A percentile compares a stretch with the other conserved stretches of the same genome.
Conservation (phyloP, 164 flowering plant genomes). For the Chimonanthus salicifolius region DNA sequence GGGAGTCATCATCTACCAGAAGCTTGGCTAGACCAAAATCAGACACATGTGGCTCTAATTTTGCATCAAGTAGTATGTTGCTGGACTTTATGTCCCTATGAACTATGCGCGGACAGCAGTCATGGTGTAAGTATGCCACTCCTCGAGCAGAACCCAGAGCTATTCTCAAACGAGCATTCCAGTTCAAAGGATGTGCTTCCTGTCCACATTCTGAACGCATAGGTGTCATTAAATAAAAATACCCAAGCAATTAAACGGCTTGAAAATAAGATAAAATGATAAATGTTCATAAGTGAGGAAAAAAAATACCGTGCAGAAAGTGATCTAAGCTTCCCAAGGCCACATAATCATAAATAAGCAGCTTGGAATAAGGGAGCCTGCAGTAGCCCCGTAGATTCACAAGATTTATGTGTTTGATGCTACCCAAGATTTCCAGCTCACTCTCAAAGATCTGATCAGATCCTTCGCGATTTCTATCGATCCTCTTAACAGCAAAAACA, state of each 20-base stretch:
- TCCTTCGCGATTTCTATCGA: slow-evolving; percentile 73
- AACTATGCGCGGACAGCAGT: slow-evolving; percentile 76
- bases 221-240: background rate
- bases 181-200: slow-evolving; percentile 39
- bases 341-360: slow-evolving; percentile 88
- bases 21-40: slow-evolving; percentile 99
- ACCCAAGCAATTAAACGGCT: background rate
- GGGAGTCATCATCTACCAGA: slow-evolving; percentile 84
- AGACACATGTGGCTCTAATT: slow-evolving; percentile 82
- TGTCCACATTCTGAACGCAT: slow-evolving; percentile 28
- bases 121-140: slow-evolving; percentile 88
- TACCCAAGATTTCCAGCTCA: slow-evolving; percentile 87
- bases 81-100: slow-evolving; percentile 95
- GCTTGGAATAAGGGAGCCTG: slow-evolving; percentile 69
- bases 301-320: slow-evolving; percentile 62
- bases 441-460: slow-evolving; percentile 83
- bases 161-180: slow-evolving; percentile 71
- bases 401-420: slow-evolving; percentile 87
- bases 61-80: slow-evolving; percentile 89
- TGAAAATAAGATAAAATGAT: background rate
- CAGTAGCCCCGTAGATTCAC: slow-evolving; percentile 90
- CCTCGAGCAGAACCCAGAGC: slow-evolving; percentile 93
- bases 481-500: slow-evolving; percentile 85
- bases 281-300: background rate
- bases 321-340: slow-evolving; percentile 86